Percentiles rank a stretch among this genome's conserved stretches.
Evolutionary conservation across 345 rosid genomes (phyloP).

Genomic region (Hibiscus trionum): DNA sequence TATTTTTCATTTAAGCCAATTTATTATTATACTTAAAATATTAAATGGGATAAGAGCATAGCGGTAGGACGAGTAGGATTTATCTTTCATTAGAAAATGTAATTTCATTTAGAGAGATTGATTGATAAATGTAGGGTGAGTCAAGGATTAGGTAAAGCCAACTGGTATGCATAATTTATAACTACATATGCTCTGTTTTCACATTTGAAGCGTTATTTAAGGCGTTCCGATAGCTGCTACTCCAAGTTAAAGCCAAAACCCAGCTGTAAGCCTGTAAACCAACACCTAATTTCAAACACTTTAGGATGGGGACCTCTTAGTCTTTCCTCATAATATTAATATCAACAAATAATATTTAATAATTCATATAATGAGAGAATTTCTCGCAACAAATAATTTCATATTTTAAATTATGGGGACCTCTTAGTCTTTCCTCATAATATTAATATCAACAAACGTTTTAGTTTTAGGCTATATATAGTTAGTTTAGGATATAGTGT

Average conservation of each 20-base stretch:
- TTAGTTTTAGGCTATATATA: no score
- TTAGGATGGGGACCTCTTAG: background rate
- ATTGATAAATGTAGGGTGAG: background rate
- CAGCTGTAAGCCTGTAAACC: slow-evolving; percentile 13
- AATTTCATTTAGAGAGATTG: background rate
- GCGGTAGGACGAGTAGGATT: no score
- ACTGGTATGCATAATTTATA: background rate
- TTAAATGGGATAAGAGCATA: no score
- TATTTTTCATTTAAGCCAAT: no score
- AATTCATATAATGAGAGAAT: background rate
- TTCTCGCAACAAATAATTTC: background rate
- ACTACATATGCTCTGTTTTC: background rate
- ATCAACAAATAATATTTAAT: background rate
- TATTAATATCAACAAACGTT: no score
- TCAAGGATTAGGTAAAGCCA: background rate
- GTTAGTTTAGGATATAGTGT: no score
- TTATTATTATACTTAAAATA: no score
- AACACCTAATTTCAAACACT: background rate
- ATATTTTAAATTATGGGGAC: no score
- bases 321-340: background rate
- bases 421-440: no score
- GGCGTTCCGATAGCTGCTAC: background rate
- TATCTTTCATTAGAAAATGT: background rate
- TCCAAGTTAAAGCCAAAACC: slow-evolving; percentile 3
- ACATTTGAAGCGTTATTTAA: background rate